Evolutionary conservation across 768 basidiomycete species (phyloP).

Genomic region (Omphalotus guepiniiformis): DNA sequence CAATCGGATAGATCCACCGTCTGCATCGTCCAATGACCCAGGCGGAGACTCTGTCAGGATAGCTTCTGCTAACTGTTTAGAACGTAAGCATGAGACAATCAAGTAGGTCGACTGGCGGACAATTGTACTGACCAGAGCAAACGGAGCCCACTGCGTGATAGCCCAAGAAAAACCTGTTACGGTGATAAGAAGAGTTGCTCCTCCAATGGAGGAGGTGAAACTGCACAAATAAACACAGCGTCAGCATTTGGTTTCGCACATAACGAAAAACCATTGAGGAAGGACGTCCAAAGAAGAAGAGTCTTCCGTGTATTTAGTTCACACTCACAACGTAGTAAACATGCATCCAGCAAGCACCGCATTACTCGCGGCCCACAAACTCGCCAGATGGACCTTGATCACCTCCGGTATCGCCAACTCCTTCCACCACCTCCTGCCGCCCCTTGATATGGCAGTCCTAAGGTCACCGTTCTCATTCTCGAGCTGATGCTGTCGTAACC

Average conservation of each 20-base stretch:
- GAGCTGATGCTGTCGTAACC: not conserved
- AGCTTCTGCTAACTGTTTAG: slow-evolving; percentile 70
- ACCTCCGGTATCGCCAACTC: slow-evolving; percentile 32
- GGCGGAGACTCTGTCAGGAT: slow-evolving; percentile 64
- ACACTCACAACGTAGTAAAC: slow-evolving; percentile 76
- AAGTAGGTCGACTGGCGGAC: not conserved
- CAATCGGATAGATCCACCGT: slow-evolving; percentile 37
- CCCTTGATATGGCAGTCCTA: not conserved
- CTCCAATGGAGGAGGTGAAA: slow-evolving; percentile 62
- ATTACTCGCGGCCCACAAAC: slow-evolving; percentile 78
- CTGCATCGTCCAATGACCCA: slow-evolving; percentile 23
- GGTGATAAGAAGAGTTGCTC: slow-evolving; percentile 73
- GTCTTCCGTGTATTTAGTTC: too few relatives aligned
- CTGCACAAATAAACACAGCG: slow-evolving; percentile 32
- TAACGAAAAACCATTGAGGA: not conserved
- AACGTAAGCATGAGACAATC: not conserved
- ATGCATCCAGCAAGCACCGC: slow-evolving; percentile 71
- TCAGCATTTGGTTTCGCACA: not conserved
- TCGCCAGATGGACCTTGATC: slow-evolving; percentile 58
- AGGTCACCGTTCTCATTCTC: not conserved
- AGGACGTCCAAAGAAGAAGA: not conserved
- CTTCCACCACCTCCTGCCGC: slow-evolving; percentile 15
- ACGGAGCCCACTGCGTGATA: slow-evolving; percentile 89
- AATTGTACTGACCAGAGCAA: slow-evolving; percentile 61
- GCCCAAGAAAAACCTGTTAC: slow-evolving; percentile 92